A percentile compares a stretch with the other conserved stretches of the same genome.
phyloP scores from a whole-genome alignment of 2,329 filamentous ascomycete species.

The Talaromyces pinophilus region DNA sequence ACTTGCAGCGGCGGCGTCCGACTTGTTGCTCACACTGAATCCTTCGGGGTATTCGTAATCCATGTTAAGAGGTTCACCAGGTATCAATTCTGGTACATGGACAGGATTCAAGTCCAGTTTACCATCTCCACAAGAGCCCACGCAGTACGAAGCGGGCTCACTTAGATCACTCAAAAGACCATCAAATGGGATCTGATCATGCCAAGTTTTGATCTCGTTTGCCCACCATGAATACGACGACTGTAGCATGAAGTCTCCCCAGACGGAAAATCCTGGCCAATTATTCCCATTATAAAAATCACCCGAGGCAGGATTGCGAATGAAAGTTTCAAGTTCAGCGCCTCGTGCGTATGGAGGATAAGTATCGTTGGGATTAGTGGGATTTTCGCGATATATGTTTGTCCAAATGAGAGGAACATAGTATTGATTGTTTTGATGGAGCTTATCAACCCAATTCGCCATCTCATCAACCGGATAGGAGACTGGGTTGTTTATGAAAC shows the following conservation, averaged over 20 bases:
- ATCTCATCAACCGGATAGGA: background rate
- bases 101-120: slow-evolving; percentile 68
- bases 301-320: background rate
- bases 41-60: slow-evolving; percentile 66
- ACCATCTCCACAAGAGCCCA: slow-evolving; percentile 69
- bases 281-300: background rate
- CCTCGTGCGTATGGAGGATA: background rate
- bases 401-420: background rate
- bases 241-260: background rate
- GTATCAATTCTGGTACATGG: slow-evolving; percentile 42
- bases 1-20: slow-evolving; percentile 64
- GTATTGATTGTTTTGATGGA: background rate
- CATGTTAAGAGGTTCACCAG: slow-evolving; percentile 65
- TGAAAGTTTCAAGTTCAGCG: background rate
- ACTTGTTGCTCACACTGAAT: slow-evolving; percentile 68
- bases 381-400: background rate
- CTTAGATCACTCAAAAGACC: slow-evolving; percentile 64
- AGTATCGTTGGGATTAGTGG: background rate
- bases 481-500: background rate
- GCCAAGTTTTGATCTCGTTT: slow-evolving; percentile 53
- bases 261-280: background rate
- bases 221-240: background rate
- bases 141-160: slow-evolving; percentile 65
- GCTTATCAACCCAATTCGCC: background rate
- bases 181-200: slow-evolving; percentile 57